These are phyloP conservation scores for Aureobasidium sp. DNA, from an alignment of 2,329 filamentous ascomycete species.

Conservation along the genomic window DNA sequence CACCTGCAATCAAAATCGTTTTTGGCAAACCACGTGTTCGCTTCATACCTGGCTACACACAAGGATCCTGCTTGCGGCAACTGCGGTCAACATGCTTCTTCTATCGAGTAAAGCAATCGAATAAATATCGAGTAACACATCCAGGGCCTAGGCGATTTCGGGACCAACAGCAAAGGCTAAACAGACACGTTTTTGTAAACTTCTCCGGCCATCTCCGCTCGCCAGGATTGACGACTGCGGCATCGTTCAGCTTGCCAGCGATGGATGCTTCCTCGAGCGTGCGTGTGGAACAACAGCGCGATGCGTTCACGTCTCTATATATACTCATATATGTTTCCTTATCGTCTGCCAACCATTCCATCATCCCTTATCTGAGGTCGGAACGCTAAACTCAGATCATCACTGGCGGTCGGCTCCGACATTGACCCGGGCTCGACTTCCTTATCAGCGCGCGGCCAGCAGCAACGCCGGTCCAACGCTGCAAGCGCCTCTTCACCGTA, in stretches of 20 bases:
- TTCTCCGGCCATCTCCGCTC: constrained; percentile 7
- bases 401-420: constrained; percentile 9
- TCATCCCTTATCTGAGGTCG: neutral
- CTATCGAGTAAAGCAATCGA: constrained; percentile 10
- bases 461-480: constrained; percentile 10
- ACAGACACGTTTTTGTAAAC: neutral
- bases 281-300: too few relatives aligned
- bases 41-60: neutral
- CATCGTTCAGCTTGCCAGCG: neutral
- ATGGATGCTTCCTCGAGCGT: neutral
- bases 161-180: constrained; percentile 7
- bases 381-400: neutral
- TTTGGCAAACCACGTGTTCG: neutral
- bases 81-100: neutral
- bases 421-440: neutral
- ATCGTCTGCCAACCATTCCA: neutral
- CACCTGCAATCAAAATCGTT: neutral
- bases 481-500: constrained; percentile 3
- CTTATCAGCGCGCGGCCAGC: constrained; percentile 9
- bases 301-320: neutral
- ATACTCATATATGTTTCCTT: neutral
- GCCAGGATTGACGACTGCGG: neutral
- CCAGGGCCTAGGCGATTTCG: neutral
- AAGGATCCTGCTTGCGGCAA: neutral
- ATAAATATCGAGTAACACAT: constrained; percentile 9